Base-by-base conservation (phyloP, 1,139 yeast genomes). In the Trichomonascaceae sp. region DNA sequence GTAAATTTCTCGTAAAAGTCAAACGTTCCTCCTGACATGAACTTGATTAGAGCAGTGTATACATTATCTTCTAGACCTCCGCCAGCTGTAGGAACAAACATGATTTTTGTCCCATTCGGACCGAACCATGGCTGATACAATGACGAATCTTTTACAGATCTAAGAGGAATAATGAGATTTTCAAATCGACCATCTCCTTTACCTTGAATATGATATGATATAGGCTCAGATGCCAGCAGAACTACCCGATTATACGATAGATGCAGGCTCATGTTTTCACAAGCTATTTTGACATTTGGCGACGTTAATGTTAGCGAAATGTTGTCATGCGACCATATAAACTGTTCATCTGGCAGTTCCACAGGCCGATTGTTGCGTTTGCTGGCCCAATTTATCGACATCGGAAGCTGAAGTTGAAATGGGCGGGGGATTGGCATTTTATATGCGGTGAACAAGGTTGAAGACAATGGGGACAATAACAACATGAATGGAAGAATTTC, bases 91-190 rank as follows among this genome's bases (percentile, higher is more conserved):
- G 69, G 63, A 43, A 57, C 15, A 45, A 50, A 50, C 45, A 50
- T 15, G 39, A 30, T 32, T 44, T 50, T 50, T 20, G 44, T 27
- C 20, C 62, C 60, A 52, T 70, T 66, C 27, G 73, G 71, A 9
- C 73, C 73, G 45, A 70, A 60, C 71, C 71, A 70, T 7, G 73
- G 73, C 59, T 68, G 70, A 3, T 61, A 58, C 18, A 69, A 50
- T 43, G 55, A 49, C 36, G 62, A 58, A 18, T 58, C 57, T 30
- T 58, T 58, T 32, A 64, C 52, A 17, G 56, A 49, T 22, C 43
- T 39, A 44, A 66, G 51, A n/a, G 61, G 61, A 17, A 63, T 57
- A 17, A 58, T 55, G 24, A 67, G 52, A 7, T 59, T 57, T 36
- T 58, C 57, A 52, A 66, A 65, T 47, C 58, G 58, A 19, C 65